phyloP scores from a whole-genome alignment of 2,329 filamentous ascomycete species.

The Calonectria pseudoturangicola region DNA sequence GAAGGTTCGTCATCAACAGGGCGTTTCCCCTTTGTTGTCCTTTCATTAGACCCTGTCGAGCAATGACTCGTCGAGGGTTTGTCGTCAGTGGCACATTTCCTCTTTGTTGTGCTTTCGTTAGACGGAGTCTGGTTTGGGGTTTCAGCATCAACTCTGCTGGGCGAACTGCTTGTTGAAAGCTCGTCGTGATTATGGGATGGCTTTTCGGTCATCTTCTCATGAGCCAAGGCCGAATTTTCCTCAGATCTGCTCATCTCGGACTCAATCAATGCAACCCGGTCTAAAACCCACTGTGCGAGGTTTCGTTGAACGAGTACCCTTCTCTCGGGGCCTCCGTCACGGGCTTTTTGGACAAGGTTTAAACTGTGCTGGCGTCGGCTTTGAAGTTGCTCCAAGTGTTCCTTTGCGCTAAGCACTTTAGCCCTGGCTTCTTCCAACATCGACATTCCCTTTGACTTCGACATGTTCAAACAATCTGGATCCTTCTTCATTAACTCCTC shows the following conservation, averaged over 20 bases:
- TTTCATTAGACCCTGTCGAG: too few relatives aligned
- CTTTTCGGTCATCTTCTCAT: not conserved
- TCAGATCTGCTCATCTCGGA: slow-evolving; percentile 15
- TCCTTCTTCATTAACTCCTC: slow-evolving; percentile 33
- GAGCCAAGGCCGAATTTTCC: not conserved
- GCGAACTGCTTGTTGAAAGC: not conserved
- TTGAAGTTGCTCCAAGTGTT: not conserved
- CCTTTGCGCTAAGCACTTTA: slow-evolving; percentile 25
- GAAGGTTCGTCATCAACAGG: too few relatives aligned
- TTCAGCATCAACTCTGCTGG: not conserved
- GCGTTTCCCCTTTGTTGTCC: too few relatives aligned
- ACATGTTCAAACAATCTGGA: slow-evolving; percentile 28
- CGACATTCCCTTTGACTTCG: slow-evolving; percentile 32
- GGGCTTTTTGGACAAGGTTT: slow-evolving; percentile 18
- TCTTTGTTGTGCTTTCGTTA: not conserved
- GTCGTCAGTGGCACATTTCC: too few relatives aligned
- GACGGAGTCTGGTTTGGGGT: not conserved
- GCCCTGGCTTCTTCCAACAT: slow-evolving; percentile 25
- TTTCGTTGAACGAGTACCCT: slow-evolving; percentile 43
- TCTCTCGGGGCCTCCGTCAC: slow-evolving; percentile 32
- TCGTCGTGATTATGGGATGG: not conserved
- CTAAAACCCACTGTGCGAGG: slow-evolving; percentile 54
- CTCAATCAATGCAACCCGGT: slow-evolving; percentile 56
- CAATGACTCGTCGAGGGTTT: too few relatives aligned
- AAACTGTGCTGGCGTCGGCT: not conserved